Evolutionary conservation across 2,329 filamentous ascomycete genomes (phyloP), one percentile per base, ranked within the genome.

Genomic region (Phyllosticta citribraziliensis): DNA sequence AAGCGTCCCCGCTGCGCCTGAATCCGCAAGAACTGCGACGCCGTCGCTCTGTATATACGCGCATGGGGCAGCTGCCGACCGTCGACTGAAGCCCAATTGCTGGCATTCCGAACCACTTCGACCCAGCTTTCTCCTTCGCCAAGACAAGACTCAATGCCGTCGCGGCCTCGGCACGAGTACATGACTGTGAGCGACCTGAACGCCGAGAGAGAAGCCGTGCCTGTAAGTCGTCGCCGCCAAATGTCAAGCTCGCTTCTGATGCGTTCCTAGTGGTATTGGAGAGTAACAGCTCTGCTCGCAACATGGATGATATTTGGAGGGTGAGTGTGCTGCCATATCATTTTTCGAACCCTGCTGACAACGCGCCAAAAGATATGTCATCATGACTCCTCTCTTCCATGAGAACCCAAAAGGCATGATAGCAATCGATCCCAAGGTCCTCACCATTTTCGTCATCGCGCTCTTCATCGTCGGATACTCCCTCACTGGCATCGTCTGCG

Each of bases 301-400:
- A 75, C 74, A 33, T 76, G 78, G 70, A 76, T 79, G 74, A 76
- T 80, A 55, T 65, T 80, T 30, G 78, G 76, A 69, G 78, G 78
- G 74, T 78, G 69, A 61, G 75, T 68, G 8, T n/a, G 30, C 4
- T 8, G 2, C 30, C 24, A 53, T 25, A n/a, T 20, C 22, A 10
- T 62, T 56, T 52, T 55, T 57, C 56, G 50, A 57, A 17, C 9
- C 27, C 24, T 30, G 60, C 66, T 69, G 62, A 69, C 62, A 33
- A 59, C 57, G 53, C n/a, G 55, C 52, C 24, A 62, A 50, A 58
- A 79, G 78, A 57, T 81, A 77, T 67, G 73, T 81, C 35, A 77
- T 80, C 60, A 71, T 81, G 20, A 77, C 78, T 6, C 72, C 74
- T 25, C 75, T 79, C 58, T 81, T 78, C 67, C 74, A 77, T 56